Evolutionary conservation across 345 rosid species (phyloP).

Genomic region (Fremontodendron californicum): DNA sequence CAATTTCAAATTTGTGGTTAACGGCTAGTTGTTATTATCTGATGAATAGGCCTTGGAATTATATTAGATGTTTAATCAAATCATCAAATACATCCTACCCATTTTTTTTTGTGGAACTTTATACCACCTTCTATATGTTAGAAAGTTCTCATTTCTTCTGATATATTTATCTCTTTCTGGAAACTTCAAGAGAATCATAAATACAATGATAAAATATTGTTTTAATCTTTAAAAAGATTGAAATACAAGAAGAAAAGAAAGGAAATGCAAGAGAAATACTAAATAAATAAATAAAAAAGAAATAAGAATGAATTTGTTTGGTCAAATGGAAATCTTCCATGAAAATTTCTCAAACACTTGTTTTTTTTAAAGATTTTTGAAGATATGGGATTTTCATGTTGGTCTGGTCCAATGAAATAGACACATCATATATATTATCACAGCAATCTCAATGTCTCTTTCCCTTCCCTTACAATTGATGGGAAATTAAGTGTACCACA

Average conservation of each 20-base stretch:
- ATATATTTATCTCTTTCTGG: neutral
- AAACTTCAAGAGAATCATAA: neutral
- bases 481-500: neutral
- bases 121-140: neutral
- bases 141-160: neutral
- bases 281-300: too few species aligned
- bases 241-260: neutral
- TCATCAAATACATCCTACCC: neutral
- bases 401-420: slow-evolving; percentile 1
- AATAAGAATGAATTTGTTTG: neutral
- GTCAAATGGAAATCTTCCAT: neutral
- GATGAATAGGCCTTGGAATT: neutral
- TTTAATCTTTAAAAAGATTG: neutral
- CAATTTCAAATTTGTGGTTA: neutral
- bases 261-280: neutral
- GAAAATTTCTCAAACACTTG: neutral
- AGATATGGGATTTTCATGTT: neutral
- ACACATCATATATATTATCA: neutral
- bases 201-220: neutral
- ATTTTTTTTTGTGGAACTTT: neutral
- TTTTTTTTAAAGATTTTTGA: neutral
- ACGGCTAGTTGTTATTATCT: neutral
- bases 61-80: neutral
- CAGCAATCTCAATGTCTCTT: neutral
- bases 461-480: neutral